These are phyloP conservation scores for Ophiocordyceps camponoti-rufipedis DNA, from an alignment of 2,329 filamentous ascomycete species.

Conservation along the genomic window DNA sequence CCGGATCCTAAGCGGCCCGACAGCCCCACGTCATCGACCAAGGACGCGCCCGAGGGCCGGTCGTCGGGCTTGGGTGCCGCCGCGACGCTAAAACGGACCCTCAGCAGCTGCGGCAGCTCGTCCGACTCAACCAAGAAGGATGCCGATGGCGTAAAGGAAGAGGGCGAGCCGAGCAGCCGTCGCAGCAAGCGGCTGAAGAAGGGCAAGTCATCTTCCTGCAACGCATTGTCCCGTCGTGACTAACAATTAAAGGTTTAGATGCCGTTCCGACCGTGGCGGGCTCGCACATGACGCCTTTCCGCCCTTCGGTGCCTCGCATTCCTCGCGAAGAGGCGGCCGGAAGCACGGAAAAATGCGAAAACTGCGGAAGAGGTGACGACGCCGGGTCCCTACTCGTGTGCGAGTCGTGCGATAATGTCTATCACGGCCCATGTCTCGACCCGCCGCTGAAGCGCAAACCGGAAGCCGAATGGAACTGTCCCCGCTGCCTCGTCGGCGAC, in stretches of 20 bases:
- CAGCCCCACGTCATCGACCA: constrained; percentile 43
- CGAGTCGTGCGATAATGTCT: constrained; percentile 82
- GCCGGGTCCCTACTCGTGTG: constrained; percentile 55
- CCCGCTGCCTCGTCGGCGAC: constrained; percentile 84
- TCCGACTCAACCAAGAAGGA: constrained; percentile 30
- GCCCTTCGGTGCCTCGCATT: constrained; percentile 56
- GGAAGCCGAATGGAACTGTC: constrained; percentile 87
- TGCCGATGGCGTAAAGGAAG: constrained; percentile 29
- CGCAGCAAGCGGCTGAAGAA: constrained; percentile 90
- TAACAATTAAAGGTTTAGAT: constrained; percentile 16
- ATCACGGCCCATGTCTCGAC: constrained; percentile 75
- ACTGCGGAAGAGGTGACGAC: constrained; percentile 66
- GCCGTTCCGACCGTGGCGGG: constrained; percentile 73
- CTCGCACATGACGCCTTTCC: constrained; percentile 90
- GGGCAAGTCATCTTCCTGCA: constrained; percentile 5
- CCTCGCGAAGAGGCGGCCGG: constrained; percentile 31
- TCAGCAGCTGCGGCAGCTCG: constrained; percentile 44
- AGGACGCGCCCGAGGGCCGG: constrained; percentile 46
- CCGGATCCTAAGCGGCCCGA: constrained; percentile 41
- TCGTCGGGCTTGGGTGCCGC: constrained; percentile 34
- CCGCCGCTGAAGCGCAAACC: constrained; percentile 63
- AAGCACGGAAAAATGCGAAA: constrained; percentile 58
- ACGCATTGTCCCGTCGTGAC: constrained; percentile 2
- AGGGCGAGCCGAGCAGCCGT: constrained; percentile 49
- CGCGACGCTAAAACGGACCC: constrained; percentile 57